These are phyloP conservation scores for Rhizopus microsporus DNA, from an alignment of 371 early-diverging fungal species.

Conservation along the genomic window DNA sequence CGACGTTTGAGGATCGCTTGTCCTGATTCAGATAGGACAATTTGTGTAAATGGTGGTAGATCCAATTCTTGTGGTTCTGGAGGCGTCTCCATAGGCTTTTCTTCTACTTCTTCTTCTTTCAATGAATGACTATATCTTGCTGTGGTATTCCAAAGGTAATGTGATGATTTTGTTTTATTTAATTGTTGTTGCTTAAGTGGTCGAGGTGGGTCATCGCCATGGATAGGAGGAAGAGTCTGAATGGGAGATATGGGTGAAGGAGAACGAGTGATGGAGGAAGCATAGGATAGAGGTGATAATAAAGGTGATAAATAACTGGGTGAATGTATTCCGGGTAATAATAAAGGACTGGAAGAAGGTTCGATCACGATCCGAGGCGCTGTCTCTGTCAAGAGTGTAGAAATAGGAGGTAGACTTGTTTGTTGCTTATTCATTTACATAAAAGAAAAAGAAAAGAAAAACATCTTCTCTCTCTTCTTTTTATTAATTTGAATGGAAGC, in stretches of 20 bases:
- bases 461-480: conserved; percentile 1
- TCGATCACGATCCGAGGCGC: conserved; percentile 20
- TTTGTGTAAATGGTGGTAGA: conserved; percentile 30
- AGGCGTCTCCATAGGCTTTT: not conserved
- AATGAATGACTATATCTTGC: not conserved
- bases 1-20: conserved; percentile 47
- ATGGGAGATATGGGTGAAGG: conserved; percentile 15
- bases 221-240: conserved; percentile 19
- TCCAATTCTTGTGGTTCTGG: conserved; percentile 6
- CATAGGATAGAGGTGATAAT: conserved; percentile 30
- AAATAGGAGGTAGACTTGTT: conserved; percentile 33
- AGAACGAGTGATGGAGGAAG: conserved; percentile 15
- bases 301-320: conserved; percentile 23
- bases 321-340: conserved; percentile 15
- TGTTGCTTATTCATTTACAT: not conserved
- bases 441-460: conserved; percentile 18
- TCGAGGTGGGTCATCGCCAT: conserved; percentile 31
- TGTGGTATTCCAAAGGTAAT: not conserved
- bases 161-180: not conserved
- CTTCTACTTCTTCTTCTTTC: too few relatives aligned
- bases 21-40: conserved; percentile 32
- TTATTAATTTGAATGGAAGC: conserved; percentile 26
- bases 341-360: conserved; percentile 8
- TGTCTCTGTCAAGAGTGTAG: conserved; percentile 25
- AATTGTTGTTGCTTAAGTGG: conserved; percentile 17